phyloP scores from a whole-genome alignment of 1,139 yeast genomes.

The Blastobotrys elegans region DNA sequence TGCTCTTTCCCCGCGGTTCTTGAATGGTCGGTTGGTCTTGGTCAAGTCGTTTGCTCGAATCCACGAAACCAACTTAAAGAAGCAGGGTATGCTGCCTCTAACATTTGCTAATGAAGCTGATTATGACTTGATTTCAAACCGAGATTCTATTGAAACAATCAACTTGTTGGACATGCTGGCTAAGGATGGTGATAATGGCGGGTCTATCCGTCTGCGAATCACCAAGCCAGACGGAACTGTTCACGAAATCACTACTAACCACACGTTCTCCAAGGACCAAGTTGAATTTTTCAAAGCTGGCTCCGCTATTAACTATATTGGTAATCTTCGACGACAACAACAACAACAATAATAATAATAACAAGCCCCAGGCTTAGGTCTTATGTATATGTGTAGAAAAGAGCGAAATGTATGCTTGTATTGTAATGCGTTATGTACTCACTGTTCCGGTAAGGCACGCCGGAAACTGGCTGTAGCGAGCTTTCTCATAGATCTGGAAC shows the following conservation, averaged over 20 bases:
- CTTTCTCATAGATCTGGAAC: too few species aligned
- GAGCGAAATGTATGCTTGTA: not conserved
- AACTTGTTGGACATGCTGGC: constrained; percentile 74
- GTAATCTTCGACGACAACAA: constrained; percentile 37
- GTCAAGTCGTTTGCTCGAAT: constrained; percentile 97
- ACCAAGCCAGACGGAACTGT: constrained; percentile 70
- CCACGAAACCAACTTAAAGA: constrained; percentile 84
- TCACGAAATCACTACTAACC: constrained; percentile 71
- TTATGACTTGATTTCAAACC: constrained; percentile 71
- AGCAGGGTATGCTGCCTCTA: constrained; percentile 94
- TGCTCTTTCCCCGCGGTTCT: constrained; percentile 88
- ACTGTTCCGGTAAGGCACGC: too few species aligned
- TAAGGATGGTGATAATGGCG: constrained; percentile 84
- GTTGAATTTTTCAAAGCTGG: constrained; percentile 95
- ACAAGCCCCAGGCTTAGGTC: too few species aligned
- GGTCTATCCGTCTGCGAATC: constrained; percentile 62
- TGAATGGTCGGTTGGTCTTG: constrained; percentile 83
- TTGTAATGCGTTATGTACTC: not conserved
- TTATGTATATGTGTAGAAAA: not conserved
- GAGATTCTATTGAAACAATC: constrained; percentile 74
- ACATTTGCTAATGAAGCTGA: constrained; percentile 86
- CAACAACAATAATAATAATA: not conserved
- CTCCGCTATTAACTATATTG: constrained; percentile 90
- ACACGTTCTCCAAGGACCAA: constrained; percentile 96
- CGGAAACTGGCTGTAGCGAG: too few species aligned